Base-by-base conservation (phyloP, 1,284 basidiomycete genomes). In the Macrocystidia cucumis region DNA sequence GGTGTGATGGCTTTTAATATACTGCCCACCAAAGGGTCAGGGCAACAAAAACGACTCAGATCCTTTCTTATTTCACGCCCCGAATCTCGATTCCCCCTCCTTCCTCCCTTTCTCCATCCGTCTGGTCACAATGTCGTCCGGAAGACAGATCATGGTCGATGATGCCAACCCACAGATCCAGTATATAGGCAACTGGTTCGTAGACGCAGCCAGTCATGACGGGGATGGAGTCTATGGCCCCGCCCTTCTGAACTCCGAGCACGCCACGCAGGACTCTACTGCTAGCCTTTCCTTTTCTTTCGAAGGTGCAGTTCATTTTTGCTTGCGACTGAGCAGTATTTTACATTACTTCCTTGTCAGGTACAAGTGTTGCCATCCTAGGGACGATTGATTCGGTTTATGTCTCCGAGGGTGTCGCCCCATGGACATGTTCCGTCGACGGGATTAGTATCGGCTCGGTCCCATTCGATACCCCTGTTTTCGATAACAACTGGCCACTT, bases 401-500 rank as follows among this genome's bases (percentile, higher is more conserved):
- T 1, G 35, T 42, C 8, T 44, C 45, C 7, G 34, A 24, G 1
- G 30, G 33, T 2, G 46, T 53, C 35, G 53, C 51, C 4, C 41
- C 34, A 9, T 55, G 51, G 51, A 39, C 42, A 12, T 57, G 55
- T 37, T 46, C 49, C 18, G 28, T 58, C 21, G 54, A 58, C 35
- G 33, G 40, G 4, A 34, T 38, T 26, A 46, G 41, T 19, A 51
- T 52, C 25, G 46, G 46, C 12, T 19, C 44, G 9, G 43, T 38
- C 4, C 26, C 40, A 9, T 45, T 47, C 3, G 50, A 48, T 27
- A 14, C 32, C 21, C 52, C 43, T 26, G n/a, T n/a, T n/a, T n/a
- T 34, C 4, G 50, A 56, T 22, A 55, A 55, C 32, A 56, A 57
- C 39, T 55, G 49, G 47, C 1, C 34, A 1, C 42, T 60, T 5